Base-by-base conservation (phyloP, 768 basidiomycete genomes). In the Trametes coccinea region DNA sequence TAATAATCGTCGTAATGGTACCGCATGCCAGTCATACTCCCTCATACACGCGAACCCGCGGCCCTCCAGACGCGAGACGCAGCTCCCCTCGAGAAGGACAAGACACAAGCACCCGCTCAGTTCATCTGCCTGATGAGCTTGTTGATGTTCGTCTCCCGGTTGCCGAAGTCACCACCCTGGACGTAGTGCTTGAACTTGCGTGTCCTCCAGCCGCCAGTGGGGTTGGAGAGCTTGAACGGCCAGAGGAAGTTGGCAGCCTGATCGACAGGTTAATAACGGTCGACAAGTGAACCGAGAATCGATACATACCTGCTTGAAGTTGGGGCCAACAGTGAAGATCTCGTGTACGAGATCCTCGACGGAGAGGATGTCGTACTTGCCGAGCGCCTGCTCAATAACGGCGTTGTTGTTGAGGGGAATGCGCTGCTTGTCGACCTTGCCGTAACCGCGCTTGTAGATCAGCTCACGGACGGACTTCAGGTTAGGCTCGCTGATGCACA, bases 141-240 rank as follows among this genome's bases (percentile, higher is more conserved):
- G 87, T 97, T 96, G 84, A 99, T 98, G 84, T 92, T 92, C 70
- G 80, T 79, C 80, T 98, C 96, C 76, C 97, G 89, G 83, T 98
- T 88, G 78, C 97, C 97, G 75, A 94, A 92, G 82, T 97, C 95
- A 79, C 95, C 95, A 71, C 95, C 95, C 84, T 95, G 85, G 63
- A 97, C 86, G 75, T 83, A 97, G 81, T 94, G 92, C 81, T 91
- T 96, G 87, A 98, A 98, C 80, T 98, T 98, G 75, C 94, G 86
- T 75, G 85, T 88, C 80, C 93, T 89, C 96, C 95, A 99, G 69
- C 97, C 97, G 67, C 97, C 96, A 66, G 85, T 98, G 58, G 97
- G 96, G 87, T 98, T 98, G 72, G 95, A 98, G 65, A 99, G 91
- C 77, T 99, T 99, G 86, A 99, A 98, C 29, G 97, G 97, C 95